Base-by-base conservation (phyloP, 2,329 filamentous ascomycete genomes). In the Incumbomyces delicatus region DNA sequence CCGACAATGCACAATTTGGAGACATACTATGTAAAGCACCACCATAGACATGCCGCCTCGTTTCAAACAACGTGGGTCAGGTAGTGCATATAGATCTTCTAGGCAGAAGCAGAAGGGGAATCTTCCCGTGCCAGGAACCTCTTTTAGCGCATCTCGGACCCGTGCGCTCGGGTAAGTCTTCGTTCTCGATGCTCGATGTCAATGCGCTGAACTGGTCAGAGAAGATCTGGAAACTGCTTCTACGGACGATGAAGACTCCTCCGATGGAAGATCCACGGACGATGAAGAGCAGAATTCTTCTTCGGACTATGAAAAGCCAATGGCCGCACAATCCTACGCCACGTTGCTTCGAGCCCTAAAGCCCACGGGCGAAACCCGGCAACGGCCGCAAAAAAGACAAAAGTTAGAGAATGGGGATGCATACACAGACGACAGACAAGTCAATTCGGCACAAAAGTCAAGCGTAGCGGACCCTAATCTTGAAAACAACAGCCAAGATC, bases 331-430 rank as follows among this genome's bases (percentile, higher is more conserved):
- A 29, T 72, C 77, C 8, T 83, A 81, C 58, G 75, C 72, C 46
- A 64, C 71, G 40, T 65, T 83, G 13, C 63, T 83, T 13, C 71
- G 77, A 51, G 68, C 78, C 2, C 68, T 81, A 17, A 68, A 72
- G 47, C 57, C 69, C 44, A 57, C 61, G 13, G 59, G 62, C 13
- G 62, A 66, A 11, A 54, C 63, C 2, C 64, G 64, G 16, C 69
- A 68, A 30, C 73, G 72, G 6, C 66, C 66, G 41, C 66, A 66
- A 16, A 81, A 72, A 53, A 73, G 70, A 56, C 67, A 75, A 56
- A 81, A 76, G 61, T 57, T 77, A 12, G 64, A 67, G 2, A 59
- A 62, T 12, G 46, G 45, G 58, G 48, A 5, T 37, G 47, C 14
- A 7, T 14, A 27, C 22, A 27, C 8, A 8, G 22, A 27, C 22